Evolutionary conservation across 2,329 filamentous ascomycete species (phyloP), one percentile per base, ranked within the genome.

Genomic region (Shiraia bambusicola): DNA sequence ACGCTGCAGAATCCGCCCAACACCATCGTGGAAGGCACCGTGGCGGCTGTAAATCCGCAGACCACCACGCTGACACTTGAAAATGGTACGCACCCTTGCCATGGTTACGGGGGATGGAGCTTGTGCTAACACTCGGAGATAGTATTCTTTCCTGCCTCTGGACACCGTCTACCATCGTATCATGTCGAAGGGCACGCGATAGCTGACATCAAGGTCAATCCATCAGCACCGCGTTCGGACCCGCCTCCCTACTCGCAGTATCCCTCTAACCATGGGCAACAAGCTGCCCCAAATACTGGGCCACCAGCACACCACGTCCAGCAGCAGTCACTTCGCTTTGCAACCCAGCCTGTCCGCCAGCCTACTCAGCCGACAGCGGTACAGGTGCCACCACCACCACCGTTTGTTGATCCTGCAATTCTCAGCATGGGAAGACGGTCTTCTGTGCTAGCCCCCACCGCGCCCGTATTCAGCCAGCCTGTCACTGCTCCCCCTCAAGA

Each of bases 381-480:
- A 55, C 37, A 47, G 28, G n/a, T n/a, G n/a, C n/a, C n/a, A n/a
- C n/a, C n/a, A n/a, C 40, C 52, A 15, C 58, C 74, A 22, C 42
- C 56, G 0, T 89, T 93, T 58, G 77, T 84, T n/a, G 88, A 94
- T 57, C 88, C 88, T 9, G 88, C 88, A 3, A 94, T 94, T 40
- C 65, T 94, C 32, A 90, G 87, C 61, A 79, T 88, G 63, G 67
- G 67, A 14, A 74, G 66, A 45, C 54, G 58, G 57, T 46, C 67
- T 56, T 36, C 64, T 59, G 19, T 22, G n/a, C n/a, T n/a, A 22
- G 19, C 19, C 19, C 19, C 19, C 19, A 33, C 56, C 13, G 50
- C 52, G 24, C 52, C 51, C 37, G 42, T 56, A 3, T 40, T 45
- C 11, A 47, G 48, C 14, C 56, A 59, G 28, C 29, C 54, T 11